Percentiles rank a stretch among this genome's conserved stretches.
These are phyloP conservation scores for Cutaneotrichosporon spelunceum DNA, from an alignment of 1,284 basidiomycete genomes.

Conservation along the genomic window DNA sequence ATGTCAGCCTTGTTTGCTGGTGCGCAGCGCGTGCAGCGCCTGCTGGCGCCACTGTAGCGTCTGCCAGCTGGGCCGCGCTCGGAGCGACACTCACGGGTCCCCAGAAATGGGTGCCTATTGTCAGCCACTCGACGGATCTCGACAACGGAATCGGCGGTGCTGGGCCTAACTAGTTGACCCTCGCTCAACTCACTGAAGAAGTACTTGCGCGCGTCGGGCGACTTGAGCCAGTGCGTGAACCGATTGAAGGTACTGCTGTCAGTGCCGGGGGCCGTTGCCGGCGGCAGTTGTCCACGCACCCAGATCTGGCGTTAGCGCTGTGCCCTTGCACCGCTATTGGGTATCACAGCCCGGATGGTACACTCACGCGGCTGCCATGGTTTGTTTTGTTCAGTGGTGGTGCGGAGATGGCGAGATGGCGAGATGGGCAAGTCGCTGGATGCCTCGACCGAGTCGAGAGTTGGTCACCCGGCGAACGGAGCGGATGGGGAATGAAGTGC, in stretches of 20 bases:
- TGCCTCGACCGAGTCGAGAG: not conserved
- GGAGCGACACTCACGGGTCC: constrained; percentile 70
- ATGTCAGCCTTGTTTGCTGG: not conserved
- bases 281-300: constrained; percentile 5
- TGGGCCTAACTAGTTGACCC: too few species aligned
- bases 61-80: too few species aligned
- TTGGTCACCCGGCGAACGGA: not conserved
- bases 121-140: constrained; percentile 8
- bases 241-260: constrained; percentile 42
- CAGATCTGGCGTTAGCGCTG: not conserved
- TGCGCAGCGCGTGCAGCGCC: not conserved
- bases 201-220: constrained; percentile 82
- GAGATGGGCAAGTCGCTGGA: not conserved
- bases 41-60: too few species aligned
- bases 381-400: not conserved
- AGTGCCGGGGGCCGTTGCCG: constrained; percentile 5
- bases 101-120: constrained; percentile 89
- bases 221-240: constrained; percentile 79
- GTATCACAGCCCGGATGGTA: not conserved
- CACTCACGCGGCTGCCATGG: constrained; percentile 6
- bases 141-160: too few species aligned
- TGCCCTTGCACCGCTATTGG: not conserved
- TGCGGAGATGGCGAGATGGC: not conserved
- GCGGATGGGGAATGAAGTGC: not conserved
- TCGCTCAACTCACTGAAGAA: constrained; percentile 93